Evolutionary conservation across 1,284 basidiomycete species (phyloP).

Genomic region (Schizopora paradoxa): DNA sequence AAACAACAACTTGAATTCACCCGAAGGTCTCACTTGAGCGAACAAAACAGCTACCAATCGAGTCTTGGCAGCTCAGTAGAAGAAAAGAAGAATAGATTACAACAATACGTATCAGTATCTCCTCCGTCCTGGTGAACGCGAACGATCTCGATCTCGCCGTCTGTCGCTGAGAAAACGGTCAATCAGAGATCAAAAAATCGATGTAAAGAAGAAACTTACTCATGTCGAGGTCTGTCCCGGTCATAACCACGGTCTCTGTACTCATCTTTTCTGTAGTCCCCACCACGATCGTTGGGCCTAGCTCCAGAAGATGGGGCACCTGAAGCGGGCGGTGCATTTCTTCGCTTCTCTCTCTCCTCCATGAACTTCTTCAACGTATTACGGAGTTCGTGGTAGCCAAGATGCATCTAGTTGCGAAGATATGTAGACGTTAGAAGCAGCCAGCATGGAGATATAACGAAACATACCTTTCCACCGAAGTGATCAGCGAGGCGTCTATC

Average conservation of each 20-base stretch:
- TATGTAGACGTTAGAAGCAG: neutral
- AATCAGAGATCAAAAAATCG: neutral
- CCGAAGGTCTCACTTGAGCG: too few species aligned
- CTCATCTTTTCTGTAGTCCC: constrained; percentile 56
- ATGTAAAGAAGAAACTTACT: constrained; percentile 42
- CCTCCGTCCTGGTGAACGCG: constrained; percentile 69
- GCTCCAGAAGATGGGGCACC: constrained; percentile 32
- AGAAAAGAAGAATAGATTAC: neutral
- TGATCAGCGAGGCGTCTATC: constrained; percentile 98
- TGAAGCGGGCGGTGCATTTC: constrained; percentile 40
- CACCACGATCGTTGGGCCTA: constrained; percentile 28
- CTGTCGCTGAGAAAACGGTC: constrained; percentile 42
- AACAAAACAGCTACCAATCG: too few species aligned
- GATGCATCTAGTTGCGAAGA: constrained; percentile 67
- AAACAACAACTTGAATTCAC: too few species aligned
- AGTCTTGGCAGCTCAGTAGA: too few species aligned
- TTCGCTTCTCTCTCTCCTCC: constrained; percentile 82
- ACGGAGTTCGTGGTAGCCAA: constrained; percentile 96
- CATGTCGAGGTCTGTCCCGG: constrained; percentile 57
- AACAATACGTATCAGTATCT: constrained; percentile 44
- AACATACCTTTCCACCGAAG: constrained; percentile 93
- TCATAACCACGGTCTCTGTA: constrained; percentile 69
- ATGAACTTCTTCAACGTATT: constrained; percentile 88
- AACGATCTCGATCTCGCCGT: constrained; percentile 68
- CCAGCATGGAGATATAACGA: constrained; percentile 1